phyloP scores from a whole-genome alignment of 345 rosid species.

The Salix caprea region DNA sequence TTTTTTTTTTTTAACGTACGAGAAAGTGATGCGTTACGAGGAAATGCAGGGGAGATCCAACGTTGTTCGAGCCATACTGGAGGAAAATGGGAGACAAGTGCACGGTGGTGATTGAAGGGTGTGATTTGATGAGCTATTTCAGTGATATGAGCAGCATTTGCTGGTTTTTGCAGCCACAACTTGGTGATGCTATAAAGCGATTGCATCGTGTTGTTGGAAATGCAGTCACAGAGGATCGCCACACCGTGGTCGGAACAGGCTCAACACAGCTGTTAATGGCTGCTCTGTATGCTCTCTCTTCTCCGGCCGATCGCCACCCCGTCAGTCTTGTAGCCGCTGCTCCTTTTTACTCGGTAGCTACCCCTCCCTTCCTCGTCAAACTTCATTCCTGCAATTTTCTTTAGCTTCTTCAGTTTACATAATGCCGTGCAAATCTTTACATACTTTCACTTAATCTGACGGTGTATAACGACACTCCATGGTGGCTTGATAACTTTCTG shows the following conservation, averaged over 20 bases:
- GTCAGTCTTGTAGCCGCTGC: slow-evolving; percentile 77
- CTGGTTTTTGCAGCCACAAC: slow-evolving; percentile 72
- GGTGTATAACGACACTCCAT: too few relatives aligned
- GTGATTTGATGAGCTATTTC: slow-evolving; percentile 82
- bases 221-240: slow-evolving; percentile 44
- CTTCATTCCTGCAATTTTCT: background rate
- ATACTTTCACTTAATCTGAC: too few relatives aligned
- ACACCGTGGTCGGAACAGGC: slow-evolving; percentile 79
- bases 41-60: slow-evolving; percentile 80
- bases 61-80: slow-evolving; percentile 73
- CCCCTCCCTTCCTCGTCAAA: background rate
- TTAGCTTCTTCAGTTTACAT: background rate
- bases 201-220: slow-evolving; percentile 62
- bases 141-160: slow-evolving; percentile 49
- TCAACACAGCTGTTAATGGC: slow-evolving; percentile 81
- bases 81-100: slow-evolving; percentile 54
- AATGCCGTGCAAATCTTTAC: too few relatives aligned
- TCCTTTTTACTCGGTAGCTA: slow-evolving; percentile 79
- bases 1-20: background rate
- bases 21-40: background rate
- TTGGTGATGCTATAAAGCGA: slow-evolving; percentile 54
- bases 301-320: slow-evolving; percentile 41
- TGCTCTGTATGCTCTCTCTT: slow-evolving; percentile 63
- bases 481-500: too few relatives aligned
- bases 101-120: slow-evolving; percentile 53